A percentile compares a stretch with the other conserved stretches of the same genome.
These are phyloP conservation scores for Alisma plantagoaquatica DNA, from an alignment of 106 monocot genomes.

Conservation along the genomic window DNA sequence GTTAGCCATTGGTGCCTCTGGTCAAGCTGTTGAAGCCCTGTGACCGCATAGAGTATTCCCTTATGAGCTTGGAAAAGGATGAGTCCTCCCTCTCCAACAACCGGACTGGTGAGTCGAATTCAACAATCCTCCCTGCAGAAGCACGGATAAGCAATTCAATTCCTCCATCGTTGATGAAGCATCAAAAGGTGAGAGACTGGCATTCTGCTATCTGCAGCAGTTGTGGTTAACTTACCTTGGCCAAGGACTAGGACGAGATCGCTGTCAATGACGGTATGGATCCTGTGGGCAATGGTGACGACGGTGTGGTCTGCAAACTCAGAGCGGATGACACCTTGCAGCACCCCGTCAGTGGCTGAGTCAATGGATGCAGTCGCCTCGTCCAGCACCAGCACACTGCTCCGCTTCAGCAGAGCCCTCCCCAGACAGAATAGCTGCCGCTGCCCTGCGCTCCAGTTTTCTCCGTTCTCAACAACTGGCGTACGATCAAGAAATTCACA, in stretches of 20 bases:
- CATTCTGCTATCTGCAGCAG: not conserved
- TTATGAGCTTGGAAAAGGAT: conserved; percentile 75
- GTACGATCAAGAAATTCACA: no score
- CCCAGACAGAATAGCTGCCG: conserved; percentile 81
- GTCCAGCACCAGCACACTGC: conserved; percentile 72
- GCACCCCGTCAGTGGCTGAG: conserved; percentile 56
- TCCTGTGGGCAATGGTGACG: conserved; percentile 74
- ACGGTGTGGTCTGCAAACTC: conserved; percentile 71
- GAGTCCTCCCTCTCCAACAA: conserved; percentile 74
- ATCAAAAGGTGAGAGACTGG: not conserved
- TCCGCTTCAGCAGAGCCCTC: conserved; percentile 57
- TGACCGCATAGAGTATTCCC: conserved; percentile 64
- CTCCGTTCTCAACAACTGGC: conserved; percentile 65
- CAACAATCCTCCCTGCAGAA: conserved; percentile 55
- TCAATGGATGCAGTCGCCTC: conserved; percentile 88
- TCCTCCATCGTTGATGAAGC: no score
- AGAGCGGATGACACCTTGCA: conserved; percentile 50
- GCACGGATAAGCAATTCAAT: no score
- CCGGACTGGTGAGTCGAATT: conserved; percentile 64
- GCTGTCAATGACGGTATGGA: conserved; percentile 71
- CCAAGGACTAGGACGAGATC: conserved; percentile 72
- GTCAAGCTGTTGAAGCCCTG: conserved; percentile 20
- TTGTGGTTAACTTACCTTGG: conserved; percentile 33
- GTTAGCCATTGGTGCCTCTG: no score
- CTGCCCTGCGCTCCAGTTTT: conserved; percentile 84